These are phyloP conservation scores for Cladosporium sp. DNA, from an alignment of 2,329 filamentous ascomycete species.

Conservation along the genomic window DNA sequence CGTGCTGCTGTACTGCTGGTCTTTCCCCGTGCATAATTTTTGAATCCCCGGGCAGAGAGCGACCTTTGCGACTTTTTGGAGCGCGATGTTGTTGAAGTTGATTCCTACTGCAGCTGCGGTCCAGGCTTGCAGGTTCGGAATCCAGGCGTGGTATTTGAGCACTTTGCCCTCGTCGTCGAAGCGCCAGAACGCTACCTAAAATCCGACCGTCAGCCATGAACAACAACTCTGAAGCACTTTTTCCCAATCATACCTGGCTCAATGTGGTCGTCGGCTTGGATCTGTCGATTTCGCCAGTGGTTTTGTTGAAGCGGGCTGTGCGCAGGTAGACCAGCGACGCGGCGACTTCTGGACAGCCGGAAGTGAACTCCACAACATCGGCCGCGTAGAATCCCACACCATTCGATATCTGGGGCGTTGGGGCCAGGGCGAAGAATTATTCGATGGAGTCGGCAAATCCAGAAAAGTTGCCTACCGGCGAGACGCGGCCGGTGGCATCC, in stretches of 20 bases:
- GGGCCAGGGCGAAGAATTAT: slow-evolving; percentile 50
- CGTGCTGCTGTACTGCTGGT: slow-evolving; percentile 41
- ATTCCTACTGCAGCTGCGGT: slow-evolving; percentile 32
- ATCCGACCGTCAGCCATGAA: neutral
- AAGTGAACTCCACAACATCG: slow-evolving; percentile 30
- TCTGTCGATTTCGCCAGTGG: slow-evolving; percentile 21
- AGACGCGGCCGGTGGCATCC: slow-evolving; percentile 44
- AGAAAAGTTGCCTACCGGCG: slow-evolving; percentile 47
- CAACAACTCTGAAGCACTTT: neutral
- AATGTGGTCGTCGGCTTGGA: slow-evolving; percentile 16
- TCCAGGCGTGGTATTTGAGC: slow-evolving; percentile 48
- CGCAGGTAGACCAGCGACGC: slow-evolving; percentile 29
- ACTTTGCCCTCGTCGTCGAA: slow-evolving; percentile 50
- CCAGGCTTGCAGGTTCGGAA: slow-evolving; percentile 47
- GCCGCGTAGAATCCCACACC: slow-evolving; percentile 29
- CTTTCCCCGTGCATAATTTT: slow-evolving; percentile 40
- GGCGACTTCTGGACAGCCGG: slow-evolving; percentile 28
- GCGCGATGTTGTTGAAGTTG: slow-evolving; percentile 32
- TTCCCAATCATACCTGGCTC: neutral
- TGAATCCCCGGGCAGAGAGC: slow-evolving; percentile 42
- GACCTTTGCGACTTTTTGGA: slow-evolving; percentile 36
- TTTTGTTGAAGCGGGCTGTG: slow-evolving; percentile 21
- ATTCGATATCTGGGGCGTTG: slow-evolving; percentile 33
- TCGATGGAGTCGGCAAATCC: slow-evolving; percentile 48
- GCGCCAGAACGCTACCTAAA: slow-evolving; percentile 48